A percentile compares a stretch with the other conserved stretches of the same genome.
phyloP scores from a whole-genome alignment of 768 basidiomycete genomes.

The Austroboletus festivus region DNA sequence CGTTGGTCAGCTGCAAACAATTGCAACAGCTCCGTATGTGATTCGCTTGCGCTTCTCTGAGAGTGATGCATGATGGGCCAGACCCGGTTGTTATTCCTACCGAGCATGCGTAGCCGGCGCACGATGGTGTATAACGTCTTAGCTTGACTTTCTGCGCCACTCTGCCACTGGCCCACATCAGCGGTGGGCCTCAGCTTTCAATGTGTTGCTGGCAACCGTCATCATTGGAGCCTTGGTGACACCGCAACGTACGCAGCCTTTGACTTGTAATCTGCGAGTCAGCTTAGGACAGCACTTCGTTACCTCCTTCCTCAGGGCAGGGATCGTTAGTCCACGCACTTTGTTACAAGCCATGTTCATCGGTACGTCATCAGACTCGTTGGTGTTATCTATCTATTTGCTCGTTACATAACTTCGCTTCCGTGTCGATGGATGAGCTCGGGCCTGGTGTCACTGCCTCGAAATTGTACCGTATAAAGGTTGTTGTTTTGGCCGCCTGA shows the following conservation, averaged over 20 bases:
- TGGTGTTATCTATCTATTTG: neutral
- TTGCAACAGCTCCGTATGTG: too few species aligned
- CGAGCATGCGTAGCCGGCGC: too few species aligned
- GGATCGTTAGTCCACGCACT: neutral
- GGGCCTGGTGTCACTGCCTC: constrained; percentile 7
- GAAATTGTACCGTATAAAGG: constrained; percentile 13
- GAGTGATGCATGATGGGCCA: too few species aligned
- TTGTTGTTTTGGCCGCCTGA: neutral
- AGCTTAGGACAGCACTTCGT: too few species aligned
- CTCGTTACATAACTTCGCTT: constrained; percentile 14
- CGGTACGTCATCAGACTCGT: neutral
- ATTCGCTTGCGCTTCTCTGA: too few species aligned
- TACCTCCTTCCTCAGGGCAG: neutral
- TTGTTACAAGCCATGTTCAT: neutral
- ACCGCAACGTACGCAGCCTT: too few species aligned
- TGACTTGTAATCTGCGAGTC: too few species aligned
- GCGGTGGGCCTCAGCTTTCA: neutral
- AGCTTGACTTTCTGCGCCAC: neutral
- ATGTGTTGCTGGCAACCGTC: constrained; percentile 4
- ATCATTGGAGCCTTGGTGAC: neutral
- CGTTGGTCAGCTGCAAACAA: too few species aligned
- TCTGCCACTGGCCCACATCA: too few species aligned
- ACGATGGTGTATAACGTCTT: neutral
- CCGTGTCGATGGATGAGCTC: neutral
- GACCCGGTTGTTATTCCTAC: too few species aligned